These are phyloP conservation scores for Hortaea sp. DNA, from an alignment of 2,329 filamentous ascomycete genomes.

Conservation along the genomic window DNA sequence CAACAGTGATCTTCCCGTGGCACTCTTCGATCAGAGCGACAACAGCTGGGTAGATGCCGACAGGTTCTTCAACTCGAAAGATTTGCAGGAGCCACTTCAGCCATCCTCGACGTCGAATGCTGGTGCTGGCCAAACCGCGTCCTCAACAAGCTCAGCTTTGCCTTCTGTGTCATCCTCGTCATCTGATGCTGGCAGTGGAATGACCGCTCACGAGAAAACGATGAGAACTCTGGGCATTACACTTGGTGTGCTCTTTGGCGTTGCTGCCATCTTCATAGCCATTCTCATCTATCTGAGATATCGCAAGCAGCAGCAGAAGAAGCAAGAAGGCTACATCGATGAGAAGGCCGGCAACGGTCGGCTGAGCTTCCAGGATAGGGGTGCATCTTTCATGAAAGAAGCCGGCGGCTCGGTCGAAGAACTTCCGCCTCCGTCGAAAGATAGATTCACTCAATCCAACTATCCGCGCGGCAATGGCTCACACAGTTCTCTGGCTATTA, in stretches of 20 bases:
- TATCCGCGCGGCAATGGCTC: slow-evolving; percentile 6
- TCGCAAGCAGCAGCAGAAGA: slow-evolving; percentile 47
- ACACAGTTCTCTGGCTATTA: slow-evolving; percentile 37
- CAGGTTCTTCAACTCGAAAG: slow-evolving; percentile 45
- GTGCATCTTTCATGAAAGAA: slow-evolving; percentile 43
- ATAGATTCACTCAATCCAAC: slow-evolving; percentile 1
- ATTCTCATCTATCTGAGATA: slow-evolving; percentile 60
- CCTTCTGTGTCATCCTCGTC: slow-evolving; percentile 27
- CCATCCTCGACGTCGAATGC: slow-evolving; percentile 17
- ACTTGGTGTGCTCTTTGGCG: slow-evolving; percentile 68
- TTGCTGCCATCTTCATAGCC: slow-evolving; percentile 59
- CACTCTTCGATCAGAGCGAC: slow-evolving; percentile 63
- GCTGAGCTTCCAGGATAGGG: slow-evolving; percentile 41
- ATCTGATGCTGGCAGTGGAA: slow-evolving; percentile 21
- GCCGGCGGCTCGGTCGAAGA: slow-evolving; percentile 33
- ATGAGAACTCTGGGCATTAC: slow-evolving; percentile 66
- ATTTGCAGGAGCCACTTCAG: slow-evolving; percentile 23
- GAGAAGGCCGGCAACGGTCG: slow-evolving; percentile 30
- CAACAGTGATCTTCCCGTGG: slow-evolving; percentile 53
- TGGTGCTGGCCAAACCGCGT: slow-evolving; percentile 21
- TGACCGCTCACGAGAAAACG: slow-evolving; percentile 36
- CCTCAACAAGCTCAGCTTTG: slow-evolving; percentile 18
- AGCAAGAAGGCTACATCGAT: slow-evolving; percentile 30
- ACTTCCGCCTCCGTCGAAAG: slow-evolving; percentile 12
- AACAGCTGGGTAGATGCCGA: slow-evolving; percentile 73